Evolutionary conservation across 345 rosid genomes (phyloP).

Genomic region (Kandelia obovata): DNA sequence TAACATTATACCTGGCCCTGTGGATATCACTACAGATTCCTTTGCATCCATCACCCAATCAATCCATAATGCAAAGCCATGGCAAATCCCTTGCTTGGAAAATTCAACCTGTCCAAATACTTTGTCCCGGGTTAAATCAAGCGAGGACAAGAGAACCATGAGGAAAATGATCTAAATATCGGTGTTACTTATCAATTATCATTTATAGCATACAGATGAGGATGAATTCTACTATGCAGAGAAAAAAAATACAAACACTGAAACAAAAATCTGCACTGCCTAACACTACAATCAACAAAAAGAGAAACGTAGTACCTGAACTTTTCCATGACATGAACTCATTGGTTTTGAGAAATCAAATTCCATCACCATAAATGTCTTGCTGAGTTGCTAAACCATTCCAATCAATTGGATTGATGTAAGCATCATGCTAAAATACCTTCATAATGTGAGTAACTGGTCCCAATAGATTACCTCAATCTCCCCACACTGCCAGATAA

Average conservation of each 20-base stretch:
- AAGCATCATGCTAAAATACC: not conserved
- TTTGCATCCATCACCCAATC: slow-evolving; percentile 86
- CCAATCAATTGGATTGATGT: slow-evolving; percentile 2
- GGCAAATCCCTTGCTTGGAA: slow-evolving; percentile 59
- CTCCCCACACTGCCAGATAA: slow-evolving; percentile 87
- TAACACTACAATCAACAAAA: not conserved
- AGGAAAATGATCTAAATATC: too few relatives aligned
- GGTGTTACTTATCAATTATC: not conserved
- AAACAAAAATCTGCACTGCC: not conserved
- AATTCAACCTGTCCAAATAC: slow-evolving; percentile 51
- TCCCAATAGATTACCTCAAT: slow-evolving; percentile 43
- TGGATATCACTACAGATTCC: slow-evolving; percentile 46
- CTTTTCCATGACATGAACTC: slow-evolving; percentile 56
- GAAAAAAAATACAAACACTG: not conserved
- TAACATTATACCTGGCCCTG: slow-evolving; percentile 63
- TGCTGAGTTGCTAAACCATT: slow-evolving; percentile 59
- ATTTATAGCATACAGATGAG: too few relatives aligned
- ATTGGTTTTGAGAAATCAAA: slow-evolving; percentile 67
- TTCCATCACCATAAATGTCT: slow-evolving; percentile 60
- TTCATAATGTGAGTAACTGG: not conserved
- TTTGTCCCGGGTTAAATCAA: not conserved
- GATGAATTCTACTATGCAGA: not conserved
- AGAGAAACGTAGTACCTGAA: slow-evolving; percentile 42
- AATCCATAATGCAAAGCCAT: slow-evolving; percentile 83
- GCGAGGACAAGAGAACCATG: not conserved